These are phyloP conservation scores for Podila minutissima DNA, from an alignment of 192 early-diverging fungal species.

Conservation along the genomic window DNA sequence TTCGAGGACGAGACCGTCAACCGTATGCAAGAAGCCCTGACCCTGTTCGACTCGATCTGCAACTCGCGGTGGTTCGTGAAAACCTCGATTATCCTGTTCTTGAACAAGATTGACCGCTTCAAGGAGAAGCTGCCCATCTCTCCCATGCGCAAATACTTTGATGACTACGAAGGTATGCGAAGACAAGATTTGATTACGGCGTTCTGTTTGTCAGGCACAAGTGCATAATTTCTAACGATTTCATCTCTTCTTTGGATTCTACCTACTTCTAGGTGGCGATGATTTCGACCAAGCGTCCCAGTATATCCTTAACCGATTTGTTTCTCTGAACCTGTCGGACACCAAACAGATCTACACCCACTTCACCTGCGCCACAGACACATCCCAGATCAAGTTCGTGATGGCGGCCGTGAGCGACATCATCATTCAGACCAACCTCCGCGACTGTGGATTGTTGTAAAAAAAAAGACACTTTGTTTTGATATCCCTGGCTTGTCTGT, in stretches of 20 bases:
- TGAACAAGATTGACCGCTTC: constrained; percentile 99
- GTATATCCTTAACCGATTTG: constrained; percentile 85
- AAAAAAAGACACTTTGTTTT: not conserved
- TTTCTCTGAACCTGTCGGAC: constrained; percentile 80
- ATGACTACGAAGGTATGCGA: constrained; percentile 73
- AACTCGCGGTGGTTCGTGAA: constrained; percentile 97
- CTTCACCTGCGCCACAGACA: constrained; percentile 91
- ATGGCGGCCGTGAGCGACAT: constrained; percentile 94
- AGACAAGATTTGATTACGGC: not conserved
- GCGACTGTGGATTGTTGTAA: constrained; percentile 83
- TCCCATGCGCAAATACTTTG: constrained; percentile 90
- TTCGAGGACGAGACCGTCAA: constrained; percentile 97
- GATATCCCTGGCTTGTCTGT: not conserved
- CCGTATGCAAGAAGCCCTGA: constrained; percentile 96
- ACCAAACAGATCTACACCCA: constrained; percentile 89
- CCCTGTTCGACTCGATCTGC: constrained; percentile 97
- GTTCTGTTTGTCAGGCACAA: not conserved
- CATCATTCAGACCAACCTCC: constrained; percentile 85
- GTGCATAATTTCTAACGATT: not conserved
- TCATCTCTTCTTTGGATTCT: not conserved
- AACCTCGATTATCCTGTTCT: constrained; percentile 98
- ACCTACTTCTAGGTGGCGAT: constrained; percentile 59
- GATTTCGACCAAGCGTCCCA: constrained; percentile 81
- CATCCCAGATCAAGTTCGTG: constrained; percentile 87
- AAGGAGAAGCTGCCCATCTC: constrained; percentile 86